Percentiles rank a stretch among this genome's conserved stretches.
Conservation (phyloP, 805 yeast species). For the Candida ulmi region DNA sequence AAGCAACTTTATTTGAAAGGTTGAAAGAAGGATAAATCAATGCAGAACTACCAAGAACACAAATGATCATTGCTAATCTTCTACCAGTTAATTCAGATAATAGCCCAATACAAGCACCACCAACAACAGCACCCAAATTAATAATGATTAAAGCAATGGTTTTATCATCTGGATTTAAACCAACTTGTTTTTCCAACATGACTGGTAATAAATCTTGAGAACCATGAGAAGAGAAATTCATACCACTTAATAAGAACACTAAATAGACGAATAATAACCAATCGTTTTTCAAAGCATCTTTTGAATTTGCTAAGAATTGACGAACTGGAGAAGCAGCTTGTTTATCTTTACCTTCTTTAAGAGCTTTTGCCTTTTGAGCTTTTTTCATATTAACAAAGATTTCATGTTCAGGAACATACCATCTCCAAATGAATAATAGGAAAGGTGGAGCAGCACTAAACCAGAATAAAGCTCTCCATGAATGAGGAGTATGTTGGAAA, state of each 20-base stretch:
- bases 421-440: constrained; percentile 52
- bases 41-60: constrained; percentile 51
- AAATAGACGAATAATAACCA: constrained; percentile 59
- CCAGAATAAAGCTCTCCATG: constrained; percentile 74
- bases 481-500: constrained; percentile 42
- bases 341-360: constrained; percentile 20
- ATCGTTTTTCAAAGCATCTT: constrained; percentile 37
- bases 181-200: constrained; percentile 47
- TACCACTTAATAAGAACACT: constrained; percentile 59
- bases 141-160: constrained; percentile 61
- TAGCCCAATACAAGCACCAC: constrained; percentile 59
- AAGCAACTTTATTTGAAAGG: constrained; percentile 30
- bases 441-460: constrained; percentile 65
- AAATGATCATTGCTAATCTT: constrained; percentile 46
- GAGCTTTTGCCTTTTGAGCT: constrained; percentile 19
- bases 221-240: constrained; percentile 70
- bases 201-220: constrained; percentile 73
- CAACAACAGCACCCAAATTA: constrained; percentile 61
- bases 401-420: constrained; percentile 55
- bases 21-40: constrained; percentile 56
- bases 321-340: constrained; percentile 15
- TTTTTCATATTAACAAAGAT: constrained; percentile 34
- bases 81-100: constrained; percentile 54
- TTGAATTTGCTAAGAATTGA: constrained; percentile 25
- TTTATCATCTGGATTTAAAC: constrained; percentile 36